Percentiles rank a stretch among this genome's conserved stretches.
Evolutionary conservation across 1,139 yeast species (phyloP).

Genomic region (Yamadazyma trypodendri): DNA sequence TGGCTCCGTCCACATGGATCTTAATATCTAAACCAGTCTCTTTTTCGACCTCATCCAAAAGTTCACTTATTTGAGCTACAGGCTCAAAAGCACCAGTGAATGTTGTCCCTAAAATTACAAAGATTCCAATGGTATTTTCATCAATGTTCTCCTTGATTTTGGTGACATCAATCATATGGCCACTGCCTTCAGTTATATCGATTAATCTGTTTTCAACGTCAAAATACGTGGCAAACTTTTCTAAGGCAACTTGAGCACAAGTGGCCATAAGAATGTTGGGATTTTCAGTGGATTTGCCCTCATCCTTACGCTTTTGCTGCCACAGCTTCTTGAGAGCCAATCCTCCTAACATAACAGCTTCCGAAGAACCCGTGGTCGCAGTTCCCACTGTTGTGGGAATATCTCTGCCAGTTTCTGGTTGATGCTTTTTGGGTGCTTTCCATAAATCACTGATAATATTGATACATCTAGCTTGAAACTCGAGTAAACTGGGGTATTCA

Average conservation of each 20-base stretch:
- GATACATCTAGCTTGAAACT: constrained; percentile 77
- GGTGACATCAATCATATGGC: constrained; percentile 62
- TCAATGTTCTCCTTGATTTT: constrained; percentile 66
- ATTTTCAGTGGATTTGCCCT: constrained; percentile 57
- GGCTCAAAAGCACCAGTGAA: constrained; percentile 92
- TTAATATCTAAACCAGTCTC: constrained; percentile 71
- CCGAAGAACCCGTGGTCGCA: constrained; percentile 92
- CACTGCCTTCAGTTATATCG: constrained; percentile 57
- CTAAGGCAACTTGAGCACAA: constrained; percentile 92
- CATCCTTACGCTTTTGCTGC: constrained; percentile 64
- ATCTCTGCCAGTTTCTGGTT: constrained; percentile 26
- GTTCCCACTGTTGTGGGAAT: constrained; percentile 66
- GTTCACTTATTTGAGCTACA: constrained; percentile 56
- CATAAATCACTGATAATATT: constrained; percentile 77
- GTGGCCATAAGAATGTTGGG: constrained; percentile 95
- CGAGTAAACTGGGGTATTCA: constrained; percentile 86
- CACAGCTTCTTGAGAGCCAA: constrained; percentile 87
- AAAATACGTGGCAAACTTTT: constrained; percentile 89
- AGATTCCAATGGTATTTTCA: constrained; percentile 91
- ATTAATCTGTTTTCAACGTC: constrained; percentile 84
- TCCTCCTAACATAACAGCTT: constrained; percentile 92
- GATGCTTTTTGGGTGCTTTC: constrained; percentile 59
- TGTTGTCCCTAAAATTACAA: constrained; percentile 86
- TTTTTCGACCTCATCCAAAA: constrained; percentile 66
- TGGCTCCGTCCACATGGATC: constrained; percentile 92